Conservation (phyloP, 345 rosid species). For the Mallotus nudiflorus region DNA sequence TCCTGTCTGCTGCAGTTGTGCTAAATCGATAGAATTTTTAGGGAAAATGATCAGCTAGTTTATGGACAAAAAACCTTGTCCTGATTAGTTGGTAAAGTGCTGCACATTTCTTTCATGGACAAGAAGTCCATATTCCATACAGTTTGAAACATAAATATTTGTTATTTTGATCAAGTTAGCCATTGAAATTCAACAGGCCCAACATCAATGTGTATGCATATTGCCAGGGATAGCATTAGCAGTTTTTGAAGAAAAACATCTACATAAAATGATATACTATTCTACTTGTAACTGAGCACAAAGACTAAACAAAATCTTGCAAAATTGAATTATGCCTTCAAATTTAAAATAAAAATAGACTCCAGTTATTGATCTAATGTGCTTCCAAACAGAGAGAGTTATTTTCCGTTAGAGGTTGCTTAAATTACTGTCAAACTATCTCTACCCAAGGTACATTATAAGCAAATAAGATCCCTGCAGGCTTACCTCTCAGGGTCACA, state of each 20-base stretch:
- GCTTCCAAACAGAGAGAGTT: background rate
- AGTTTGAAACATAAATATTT: background rate
- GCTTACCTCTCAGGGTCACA: slow-evolving; percentile 64
- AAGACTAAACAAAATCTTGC: background rate
- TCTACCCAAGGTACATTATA: background rate
- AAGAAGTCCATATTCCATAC: background rate
- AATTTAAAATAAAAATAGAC: background rate
- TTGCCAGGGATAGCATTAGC: background rate
- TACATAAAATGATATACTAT: background rate
- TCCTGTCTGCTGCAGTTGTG: background rate
- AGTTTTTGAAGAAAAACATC: background rate
- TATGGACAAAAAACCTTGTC: background rate
- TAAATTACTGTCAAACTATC: background rate
- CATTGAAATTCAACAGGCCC: background rate
- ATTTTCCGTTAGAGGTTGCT: background rate
- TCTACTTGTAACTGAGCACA: background rate
- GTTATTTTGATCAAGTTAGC: background rate
- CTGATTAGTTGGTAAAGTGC: background rate
- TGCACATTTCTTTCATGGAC: background rate
- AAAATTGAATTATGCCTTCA: background rate
- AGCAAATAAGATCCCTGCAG: background rate
- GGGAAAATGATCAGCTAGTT: background rate
- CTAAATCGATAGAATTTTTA: background rate
- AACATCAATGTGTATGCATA: background rate
- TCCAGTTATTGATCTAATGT: too few relatives aligned